Evolutionary conservation across 768 basidiomycete genomes (phyloP).

Genomic region (Tulasnella sp.): DNA sequence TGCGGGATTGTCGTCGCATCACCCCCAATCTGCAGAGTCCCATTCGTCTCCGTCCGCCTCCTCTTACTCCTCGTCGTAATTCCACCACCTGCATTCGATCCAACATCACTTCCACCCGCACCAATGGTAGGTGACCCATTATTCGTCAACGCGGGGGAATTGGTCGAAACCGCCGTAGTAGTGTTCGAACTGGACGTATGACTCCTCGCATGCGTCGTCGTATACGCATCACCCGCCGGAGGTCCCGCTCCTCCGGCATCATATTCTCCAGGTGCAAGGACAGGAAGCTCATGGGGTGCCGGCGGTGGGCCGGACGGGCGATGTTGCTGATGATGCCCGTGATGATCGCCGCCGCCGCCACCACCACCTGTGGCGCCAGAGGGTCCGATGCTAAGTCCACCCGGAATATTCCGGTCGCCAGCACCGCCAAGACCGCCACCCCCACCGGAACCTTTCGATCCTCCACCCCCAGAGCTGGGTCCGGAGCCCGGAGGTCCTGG

Average conservation of each 20-base stretch:
- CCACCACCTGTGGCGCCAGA: neutral
- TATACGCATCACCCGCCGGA: neutral
- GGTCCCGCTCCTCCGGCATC: neutral
- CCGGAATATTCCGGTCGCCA: neutral
- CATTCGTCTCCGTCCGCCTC: no score
- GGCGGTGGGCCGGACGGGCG: neutral
- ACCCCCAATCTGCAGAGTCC: no score
- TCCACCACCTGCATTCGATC: no score
- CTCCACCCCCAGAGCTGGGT: neutral
- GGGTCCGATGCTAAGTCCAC: neutral
- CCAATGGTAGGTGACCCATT: no score
- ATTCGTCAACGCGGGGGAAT: no score
- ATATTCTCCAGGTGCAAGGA: neutral
- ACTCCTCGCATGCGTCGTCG: neutral
- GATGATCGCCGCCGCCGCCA: neutral
- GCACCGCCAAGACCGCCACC: neutral
- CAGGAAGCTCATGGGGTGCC: no score
- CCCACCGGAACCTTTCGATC: neutral
- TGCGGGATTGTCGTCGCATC: no score
- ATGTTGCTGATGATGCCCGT: neutral
- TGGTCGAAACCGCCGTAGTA: no score
- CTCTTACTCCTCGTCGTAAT: no score
- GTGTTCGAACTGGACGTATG: no score
- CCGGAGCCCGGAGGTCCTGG: constrained; percentile 2
- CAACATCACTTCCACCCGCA: no score